phyloP scores from a whole-genome alignment of 345 rosid species.

The Eucalyptus camaldulensis region DNA sequence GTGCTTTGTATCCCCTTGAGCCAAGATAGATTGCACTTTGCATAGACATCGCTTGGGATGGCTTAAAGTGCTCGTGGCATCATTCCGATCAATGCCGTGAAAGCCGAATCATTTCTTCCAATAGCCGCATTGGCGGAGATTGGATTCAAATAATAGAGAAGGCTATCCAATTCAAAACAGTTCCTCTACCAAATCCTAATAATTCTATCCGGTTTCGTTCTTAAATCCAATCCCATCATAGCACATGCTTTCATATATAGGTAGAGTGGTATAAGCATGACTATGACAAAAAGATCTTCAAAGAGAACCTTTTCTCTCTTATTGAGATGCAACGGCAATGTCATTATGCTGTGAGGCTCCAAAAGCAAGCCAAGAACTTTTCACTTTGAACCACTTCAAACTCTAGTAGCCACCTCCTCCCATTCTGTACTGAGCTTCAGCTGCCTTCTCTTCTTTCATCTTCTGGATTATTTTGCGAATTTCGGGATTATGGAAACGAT shows the following conservation, averaged over 20 bases:
- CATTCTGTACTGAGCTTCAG: constrained; percentile 27
- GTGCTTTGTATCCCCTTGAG: background rate
- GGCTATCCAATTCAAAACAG: background rate
- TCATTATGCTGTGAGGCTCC: background rate
- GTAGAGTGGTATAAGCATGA: background rate
- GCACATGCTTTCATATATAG: background rate
- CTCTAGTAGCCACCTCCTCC: constrained; percentile 13
- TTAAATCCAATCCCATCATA: background rate
- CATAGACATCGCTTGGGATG: background rate
- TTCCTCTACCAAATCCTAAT: background rate
- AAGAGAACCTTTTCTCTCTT: background rate
- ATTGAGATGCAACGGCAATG: background rate
- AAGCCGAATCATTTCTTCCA: background rate
- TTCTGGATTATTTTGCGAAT: constrained; percentile 28
- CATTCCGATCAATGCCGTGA: background rate
- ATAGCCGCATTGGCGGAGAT: background rate
- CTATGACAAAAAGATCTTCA: background rate
- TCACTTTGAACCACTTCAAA: background rate
- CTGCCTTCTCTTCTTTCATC: constrained; percentile 53
- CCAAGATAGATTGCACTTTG: background rate
- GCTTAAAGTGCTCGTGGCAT: background rate
- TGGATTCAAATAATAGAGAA: background rate
- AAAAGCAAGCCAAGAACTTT: background rate
- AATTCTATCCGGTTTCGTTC: background rate
- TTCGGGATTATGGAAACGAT: constrained; percentile 36